Evolutionary conservation across 768 basidiomycete species (phyloP).

Genomic region (Kwoniella pini): DNA sequence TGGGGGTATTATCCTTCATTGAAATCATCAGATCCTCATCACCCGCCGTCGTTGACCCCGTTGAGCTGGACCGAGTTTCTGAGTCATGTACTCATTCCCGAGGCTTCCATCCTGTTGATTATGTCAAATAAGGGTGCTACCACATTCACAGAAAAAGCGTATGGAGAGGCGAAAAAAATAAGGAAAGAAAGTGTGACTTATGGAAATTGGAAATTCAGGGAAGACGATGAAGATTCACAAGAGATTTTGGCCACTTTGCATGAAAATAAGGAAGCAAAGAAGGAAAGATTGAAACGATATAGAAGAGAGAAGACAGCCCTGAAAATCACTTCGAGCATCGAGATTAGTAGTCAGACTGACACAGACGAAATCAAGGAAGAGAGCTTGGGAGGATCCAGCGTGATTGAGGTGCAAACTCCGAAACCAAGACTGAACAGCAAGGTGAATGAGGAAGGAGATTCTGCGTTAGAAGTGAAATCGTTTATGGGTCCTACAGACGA

Average conservation of each 20-base stretch:
- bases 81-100: conserved; percentile 83
- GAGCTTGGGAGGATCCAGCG: no score
- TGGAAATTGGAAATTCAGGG: conserved; percentile 83
- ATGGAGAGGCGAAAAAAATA: conserved; percentile 51
- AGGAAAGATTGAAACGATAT: neutral
- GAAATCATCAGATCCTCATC: neutral
- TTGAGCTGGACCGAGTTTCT: conserved; percentile 75
- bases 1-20: conserved; percentile 23
- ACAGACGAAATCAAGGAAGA: no score
- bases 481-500: no score
- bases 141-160: conserved; percentile 42
- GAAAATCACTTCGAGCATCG: no score
- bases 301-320: neutral
- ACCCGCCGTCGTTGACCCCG: conserved; percentile 48
- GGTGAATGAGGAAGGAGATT: no score
- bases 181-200: conserved; percentile 76
- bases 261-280: neutral
- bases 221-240: conserved; percentile 54
- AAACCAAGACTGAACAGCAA: no score
- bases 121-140: conserved; percentile 66
- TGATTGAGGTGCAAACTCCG: no score
- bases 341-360: neutral
- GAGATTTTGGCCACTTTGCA: neutral
- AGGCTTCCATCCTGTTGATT: conserved; percentile 78
- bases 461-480: no score